Conservation (phyloP, 306 rosid species). For the Clitoria ternatea region DNA sequence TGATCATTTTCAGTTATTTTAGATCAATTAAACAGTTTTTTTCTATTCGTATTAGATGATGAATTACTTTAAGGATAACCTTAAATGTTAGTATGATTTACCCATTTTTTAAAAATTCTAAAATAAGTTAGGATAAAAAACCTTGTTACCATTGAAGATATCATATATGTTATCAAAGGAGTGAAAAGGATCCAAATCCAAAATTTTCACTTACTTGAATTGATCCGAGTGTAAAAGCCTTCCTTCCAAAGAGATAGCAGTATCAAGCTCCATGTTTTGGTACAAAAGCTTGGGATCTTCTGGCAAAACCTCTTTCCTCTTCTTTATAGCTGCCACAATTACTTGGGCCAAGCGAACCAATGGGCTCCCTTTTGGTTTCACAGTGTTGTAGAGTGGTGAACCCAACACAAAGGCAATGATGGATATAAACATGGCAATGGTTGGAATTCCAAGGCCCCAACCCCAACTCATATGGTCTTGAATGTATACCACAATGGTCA, state of each 20-base stretch:
- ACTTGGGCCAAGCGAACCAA: constrained; percentile 67
- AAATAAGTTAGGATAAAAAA: too few species aligned
- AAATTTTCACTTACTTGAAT: constrained; percentile 31
- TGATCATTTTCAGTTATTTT: too few species aligned
- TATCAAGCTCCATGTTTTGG: constrained; percentile 54
- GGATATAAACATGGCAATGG: constrained; percentile 62
- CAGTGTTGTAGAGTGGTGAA: constrained; percentile 44
- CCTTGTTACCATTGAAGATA: too few species aligned
- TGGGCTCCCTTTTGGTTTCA: constrained; percentile 62
- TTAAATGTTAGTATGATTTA: too few species aligned
- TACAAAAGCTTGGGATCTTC: constrained; percentile 43
- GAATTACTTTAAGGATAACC: too few species aligned
- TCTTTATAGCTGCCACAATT: constrained; percentile 51
- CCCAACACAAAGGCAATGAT: constrained; percentile 53
- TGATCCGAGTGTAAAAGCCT: constrained; percentile 57
- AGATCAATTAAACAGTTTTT: too few species aligned
- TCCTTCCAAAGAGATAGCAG: constrained; percentile 49
- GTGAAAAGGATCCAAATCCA: background rate
- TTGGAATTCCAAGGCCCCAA: constrained; percentile 79
- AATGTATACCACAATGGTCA: constrained; percentile 66
- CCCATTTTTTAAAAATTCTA: too few species aligned
- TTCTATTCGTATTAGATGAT: too few species aligned
- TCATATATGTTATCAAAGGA: too few species aligned
- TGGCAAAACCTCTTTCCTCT: constrained; percentile 48
- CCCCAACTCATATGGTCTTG: constrained; percentile 87